These are phyloP conservation scores for Cercospora janseana DNA, from an alignment of 2,329 filamentous ascomycete species.

Conservation along the genomic window DNA sequence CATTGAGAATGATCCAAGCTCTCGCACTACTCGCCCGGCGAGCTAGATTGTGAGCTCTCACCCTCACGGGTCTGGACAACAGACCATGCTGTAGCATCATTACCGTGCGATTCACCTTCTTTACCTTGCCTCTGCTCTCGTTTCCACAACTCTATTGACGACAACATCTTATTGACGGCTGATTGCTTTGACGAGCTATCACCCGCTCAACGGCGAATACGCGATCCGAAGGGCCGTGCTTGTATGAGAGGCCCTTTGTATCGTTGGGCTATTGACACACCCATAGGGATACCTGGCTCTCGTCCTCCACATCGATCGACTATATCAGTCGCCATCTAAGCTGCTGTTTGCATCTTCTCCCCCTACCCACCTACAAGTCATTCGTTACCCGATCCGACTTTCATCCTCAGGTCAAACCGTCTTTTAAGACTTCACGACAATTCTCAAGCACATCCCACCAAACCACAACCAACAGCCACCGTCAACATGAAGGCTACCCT, in stretches of 20 bases:
- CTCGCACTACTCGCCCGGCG: too few relatives aligned
- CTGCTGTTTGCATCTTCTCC: conserved; percentile 20
- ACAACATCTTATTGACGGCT: background rate
- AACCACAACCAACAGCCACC: conserved; percentile 13
- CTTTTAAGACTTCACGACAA: conserved; percentile 19
- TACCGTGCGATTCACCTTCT: background rate
- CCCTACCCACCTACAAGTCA: conserved; percentile 29
- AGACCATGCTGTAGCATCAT: too few relatives aligned
- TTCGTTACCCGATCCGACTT: conserved; percentile 27
- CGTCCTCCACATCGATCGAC: conserved; percentile 3
- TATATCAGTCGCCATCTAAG: conserved; percentile 20
- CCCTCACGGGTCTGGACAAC: too few relatives aligned
- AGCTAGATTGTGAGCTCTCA: too few relatives aligned
- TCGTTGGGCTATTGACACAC: conserved; percentile 18
- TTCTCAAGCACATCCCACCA: conserved; percentile 16
- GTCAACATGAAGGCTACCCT: conserved; percentile 31
- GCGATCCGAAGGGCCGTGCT: conserved; percentile 3
- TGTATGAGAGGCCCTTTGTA: conserved; percentile 18
- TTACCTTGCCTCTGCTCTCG: background rate
- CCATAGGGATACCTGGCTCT: conserved; percentile 10
- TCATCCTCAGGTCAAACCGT: conserved; percentile 14
- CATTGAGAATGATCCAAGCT: too few relatives aligned
- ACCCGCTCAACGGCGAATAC: background rate
- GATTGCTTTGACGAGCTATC: background rate
- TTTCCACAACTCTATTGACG: conserved; percentile 5